Base-by-base conservation (phyloP, 805 yeast species). In the Diddensiella transvaalensis region DNA sequence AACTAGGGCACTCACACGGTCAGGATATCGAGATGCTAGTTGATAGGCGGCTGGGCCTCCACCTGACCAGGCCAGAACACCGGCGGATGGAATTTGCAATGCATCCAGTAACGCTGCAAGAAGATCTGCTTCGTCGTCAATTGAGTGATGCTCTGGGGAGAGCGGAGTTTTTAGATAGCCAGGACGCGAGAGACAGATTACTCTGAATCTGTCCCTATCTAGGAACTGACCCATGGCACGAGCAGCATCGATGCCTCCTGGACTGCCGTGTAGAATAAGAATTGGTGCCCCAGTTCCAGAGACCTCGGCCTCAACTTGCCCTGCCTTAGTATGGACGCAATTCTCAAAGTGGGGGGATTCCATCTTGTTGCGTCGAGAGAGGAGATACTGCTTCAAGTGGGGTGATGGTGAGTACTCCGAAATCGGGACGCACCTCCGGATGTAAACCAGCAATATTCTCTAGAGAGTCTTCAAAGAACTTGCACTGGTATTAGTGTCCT, bases 81-180 rank as follows among this genome's bases (percentile, higher is more conserved):
- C 32, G 13, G 32, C 32, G 13, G 32, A 26, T 13, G 32, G 32
- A 13, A 26, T 26, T 26, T 26, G 32, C 32, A 26, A 26, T 8
- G 32, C 32, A 26, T 26, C 32, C 32, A 70, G 67, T 91, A 91
- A 68, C 91, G 98, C 67, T 90, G 98, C 64, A 90, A 73, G 72
- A 91, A 90, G 68, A 90, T 68, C 70, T 90, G 97, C 70, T 97
- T 82, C 21, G 82, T 89, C 98, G 91, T 90, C 50, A 90, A 71
- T 26, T 26, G 32, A 26, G 32, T 26, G 32, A 13, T 26, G 32
- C 32, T 26, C 32, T 26, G 32, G 32, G 32, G 32, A 26, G 32
- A 26, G 32, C 32, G 32, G 32, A 13, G 32, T 26, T 8, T 26
- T 26, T 26, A 26, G 32, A 26, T 26, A 26, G 32, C 32, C 32